phyloP scores from a whole-genome alignment of 192 early-diverging fungal species.

The Gorgonomyces haynaldii region DNA sequence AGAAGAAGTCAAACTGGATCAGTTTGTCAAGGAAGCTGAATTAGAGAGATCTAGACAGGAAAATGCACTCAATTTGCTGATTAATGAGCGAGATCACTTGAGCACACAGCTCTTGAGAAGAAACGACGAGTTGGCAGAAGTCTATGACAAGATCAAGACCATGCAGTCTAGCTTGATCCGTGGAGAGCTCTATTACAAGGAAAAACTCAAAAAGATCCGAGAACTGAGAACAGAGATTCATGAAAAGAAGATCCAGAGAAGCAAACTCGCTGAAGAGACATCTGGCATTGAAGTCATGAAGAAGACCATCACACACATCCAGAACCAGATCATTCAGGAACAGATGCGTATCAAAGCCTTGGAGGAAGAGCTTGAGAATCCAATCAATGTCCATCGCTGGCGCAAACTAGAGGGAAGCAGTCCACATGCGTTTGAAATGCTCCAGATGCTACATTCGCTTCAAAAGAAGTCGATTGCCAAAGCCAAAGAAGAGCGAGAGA shows the following conservation, averaged over 20 bases:
- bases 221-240: slow-evolving; percentile 19
- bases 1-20: slow-evolving; percentile 44
- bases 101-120: slow-evolving; percentile 41
- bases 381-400: slow-evolving; percentile 56
- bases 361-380: slow-evolving; percentile 46
- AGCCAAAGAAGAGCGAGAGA: slow-evolving; percentile 36
- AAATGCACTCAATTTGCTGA: slow-evolving; percentile 42
- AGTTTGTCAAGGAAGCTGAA: slow-evolving; percentile 58
- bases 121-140: slow-evolving; percentile 45
- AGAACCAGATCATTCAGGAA: slow-evolving; percentile 31
- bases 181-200: slow-evolving; percentile 33
- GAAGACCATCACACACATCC: slow-evolving; percentile 20
- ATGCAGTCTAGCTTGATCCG: slow-evolving; percentile 34
- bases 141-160: slow-evolving; percentile 44
- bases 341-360: slow-evolving; percentile 44
- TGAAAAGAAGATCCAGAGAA: slow-evolving; percentile 8
- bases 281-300: slow-evolving; percentile 19
- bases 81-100: slow-evolving; percentile 48
- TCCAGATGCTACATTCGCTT: slow-evolving; percentile 45
- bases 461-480: slow-evolving; percentile 49
- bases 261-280: slow-evolving; percentile 17
- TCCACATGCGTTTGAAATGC: slow-evolving; percentile 44
- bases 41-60: slow-evolving; percentile 43
- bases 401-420: slow-evolving; percentile 48
- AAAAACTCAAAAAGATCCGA: slow-evolving; percentile 21